Evolutionary conservation across 1,284 basidiomycete genomes (phyloP).

Genomic region (Sporisorium sorghi): DNA sequence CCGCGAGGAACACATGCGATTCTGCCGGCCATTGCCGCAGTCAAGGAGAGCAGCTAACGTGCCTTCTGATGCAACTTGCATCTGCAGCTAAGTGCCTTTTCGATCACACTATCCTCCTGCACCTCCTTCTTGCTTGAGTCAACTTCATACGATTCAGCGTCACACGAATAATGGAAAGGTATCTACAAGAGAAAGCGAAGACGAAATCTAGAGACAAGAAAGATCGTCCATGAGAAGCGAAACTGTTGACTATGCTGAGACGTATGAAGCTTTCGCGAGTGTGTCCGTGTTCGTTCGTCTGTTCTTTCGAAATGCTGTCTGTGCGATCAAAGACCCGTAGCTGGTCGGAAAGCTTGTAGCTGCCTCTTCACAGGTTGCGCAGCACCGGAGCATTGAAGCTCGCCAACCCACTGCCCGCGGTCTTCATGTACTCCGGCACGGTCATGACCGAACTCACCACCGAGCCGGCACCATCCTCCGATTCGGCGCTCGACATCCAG

Average conservation of each 20-base stretch:
- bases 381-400: slow-evolving; percentile 55
- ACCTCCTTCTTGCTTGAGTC: background rate
- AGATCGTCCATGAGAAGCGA: slow-evolving; percentile 2
- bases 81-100: background rate
- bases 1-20: background rate
- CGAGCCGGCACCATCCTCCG: slow-evolving; percentile 23
- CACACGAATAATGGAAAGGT: background rate
- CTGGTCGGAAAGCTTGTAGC: no score
- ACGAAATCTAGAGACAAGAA: background rate
- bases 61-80: no score
- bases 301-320: no score
- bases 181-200: slow-evolving; percentile 5
- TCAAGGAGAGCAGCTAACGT: no score
- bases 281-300: background rate
- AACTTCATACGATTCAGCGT: no score
- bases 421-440: slow-evolving; percentile 52
- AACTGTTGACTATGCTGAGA: no score
- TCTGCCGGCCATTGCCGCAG: background rate
- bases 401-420: slow-evolving; percentile 5
- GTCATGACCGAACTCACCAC: slow-evolving; percentile 26
- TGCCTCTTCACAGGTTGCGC: slow-evolving; percentile 8
- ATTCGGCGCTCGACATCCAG: slow-evolving; percentile 21
- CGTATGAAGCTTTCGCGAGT: background rate
- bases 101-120: background rate
- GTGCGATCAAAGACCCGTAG: background rate